Evolutionary conservation across 148 eudicot genomes (phyloP).

Genomic region (Rhododendron williamsianum): DNA sequence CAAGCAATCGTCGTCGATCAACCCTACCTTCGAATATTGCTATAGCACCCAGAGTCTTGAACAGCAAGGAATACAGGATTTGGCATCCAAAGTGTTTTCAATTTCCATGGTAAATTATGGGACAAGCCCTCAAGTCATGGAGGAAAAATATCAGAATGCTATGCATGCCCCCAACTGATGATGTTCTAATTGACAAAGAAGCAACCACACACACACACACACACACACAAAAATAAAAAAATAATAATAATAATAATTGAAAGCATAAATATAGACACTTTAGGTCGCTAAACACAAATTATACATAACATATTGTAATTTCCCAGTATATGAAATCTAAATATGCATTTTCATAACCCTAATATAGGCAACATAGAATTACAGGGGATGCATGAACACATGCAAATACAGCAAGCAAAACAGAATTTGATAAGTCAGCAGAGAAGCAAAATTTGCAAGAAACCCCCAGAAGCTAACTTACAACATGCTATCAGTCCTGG

Average conservation of each 20-base stretch:
- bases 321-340: neutral
- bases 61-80: too few species aligned
- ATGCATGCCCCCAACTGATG: too few species aligned
- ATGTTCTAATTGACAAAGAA: too few species aligned
- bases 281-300: neutral
- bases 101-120: too few species aligned
- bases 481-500: constrained; percentile 73
- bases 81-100: too few species aligned
- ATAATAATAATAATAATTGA: too few species aligned
- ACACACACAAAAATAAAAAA: too few species aligned
- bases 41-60: neutral
- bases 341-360: neutral
- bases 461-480: constrained; percentile 14
- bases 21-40: neutral
- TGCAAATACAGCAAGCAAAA: neutral
- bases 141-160: too few species aligned
- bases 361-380: neutral
- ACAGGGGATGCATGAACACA: neutral
- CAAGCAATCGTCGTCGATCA: neutral
- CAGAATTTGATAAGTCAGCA: neutral
- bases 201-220: too few species aligned
- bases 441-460: neutral
- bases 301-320: neutral
- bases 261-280: too few species aligned
- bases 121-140: too few species aligned